Base-by-base conservation (phyloP, 495 filamentous ascomycete species). In the Penicillium angulare region DNA sequence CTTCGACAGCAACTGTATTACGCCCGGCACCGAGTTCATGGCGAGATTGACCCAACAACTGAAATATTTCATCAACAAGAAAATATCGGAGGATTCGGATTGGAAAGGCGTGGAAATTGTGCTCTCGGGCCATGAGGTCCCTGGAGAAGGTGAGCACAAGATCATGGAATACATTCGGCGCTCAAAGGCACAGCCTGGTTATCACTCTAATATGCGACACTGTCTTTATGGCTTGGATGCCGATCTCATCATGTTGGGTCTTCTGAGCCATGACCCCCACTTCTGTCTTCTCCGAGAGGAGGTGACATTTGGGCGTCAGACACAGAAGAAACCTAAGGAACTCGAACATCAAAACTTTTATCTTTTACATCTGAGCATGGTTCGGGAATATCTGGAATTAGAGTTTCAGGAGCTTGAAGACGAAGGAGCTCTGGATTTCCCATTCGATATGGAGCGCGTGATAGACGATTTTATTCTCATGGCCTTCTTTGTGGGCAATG, bases 101-200 rank as follows among this genome's bases (percentile, higher is more conserved):
- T 97, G 95, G 95, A 92, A 99, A 69, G 87, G 86, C 26, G 89
- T 92, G 34, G 92, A 99, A 51, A 86, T 99, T 58, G 88, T 99
- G 18, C 79, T 99, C 35, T 99, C 95, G 5, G 95, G 95, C 23
- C 95, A 97, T 67, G 95, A 99, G 75, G 92, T 96, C n/a, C 95
- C 95, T 0, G 95, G 95, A 47, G 95, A 99, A 70, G 95, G 95
- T 47, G 95, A 98, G 71, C 93, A 98, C 75, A 99, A 99, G 75
- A 96, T 99, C 67, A 99, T 97, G 95, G 95, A 99, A 68, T 97
- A 97, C 66, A 99, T 99, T 66, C 87, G 95, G 50, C 85, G 91
- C 63, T 86, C 93, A 26, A 97, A 97, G 76, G 88, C 92, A 35
- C 95, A 99, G 64, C 87, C 89, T 3, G 81, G 86, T 50, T 99